Evolutionary conservation across 108 stramenopile species (phyloP).

Genomic region (Skeletonema potamos): DNA sequence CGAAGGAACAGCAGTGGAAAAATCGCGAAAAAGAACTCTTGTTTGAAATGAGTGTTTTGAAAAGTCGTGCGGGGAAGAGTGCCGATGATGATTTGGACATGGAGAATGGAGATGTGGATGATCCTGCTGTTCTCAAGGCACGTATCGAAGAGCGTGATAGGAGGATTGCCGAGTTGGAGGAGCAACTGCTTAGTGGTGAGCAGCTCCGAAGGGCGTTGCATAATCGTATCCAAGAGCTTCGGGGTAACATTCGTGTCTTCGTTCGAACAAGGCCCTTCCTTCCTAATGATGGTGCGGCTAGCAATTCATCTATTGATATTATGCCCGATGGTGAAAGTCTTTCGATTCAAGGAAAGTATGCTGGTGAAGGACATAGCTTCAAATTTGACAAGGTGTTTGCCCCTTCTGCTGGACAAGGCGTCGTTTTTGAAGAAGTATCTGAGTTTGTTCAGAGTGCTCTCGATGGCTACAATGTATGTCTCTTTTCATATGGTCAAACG

Average conservation of each 20-base stretch:
- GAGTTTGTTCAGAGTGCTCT: constrained; percentile 92
- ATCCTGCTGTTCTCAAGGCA: constrained; percentile 86
- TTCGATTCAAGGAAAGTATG: constrained; percentile 34
- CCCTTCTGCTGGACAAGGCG: constrained; percentile 73
- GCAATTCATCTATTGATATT: constrained; percentile 34
- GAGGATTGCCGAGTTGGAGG: constrained; percentile 77
- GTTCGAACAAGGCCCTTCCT: constrained; percentile 86
- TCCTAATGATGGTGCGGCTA: constrained; percentile 53
- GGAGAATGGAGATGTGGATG: constrained; percentile 53
- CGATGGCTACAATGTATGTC: constrained; percentile 91
- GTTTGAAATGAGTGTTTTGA: constrained; percentile 87
- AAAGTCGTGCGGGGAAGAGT: constrained; percentile 73
- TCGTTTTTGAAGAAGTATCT: constrained; percentile 87
- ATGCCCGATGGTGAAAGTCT: constrained; percentile 50
- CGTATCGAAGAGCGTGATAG: constrained; percentile 85
- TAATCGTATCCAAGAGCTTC: constrained; percentile 86
- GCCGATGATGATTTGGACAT: constrained; percentile 24
- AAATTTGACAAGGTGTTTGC: constrained; percentile 87
- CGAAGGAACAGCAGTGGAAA: constrained; percentile 70
- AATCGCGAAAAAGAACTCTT: constrained; percentile 63
- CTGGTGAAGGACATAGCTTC: constrained; percentile 51
- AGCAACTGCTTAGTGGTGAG: constrained; percentile 85
- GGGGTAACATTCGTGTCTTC: constrained; percentile 88
- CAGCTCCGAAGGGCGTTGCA: constrained; percentile 77
- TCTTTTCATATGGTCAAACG: constrained; percentile 84